Base-by-base conservation (phyloP, 805 yeast species). In the Clavispora vitiphila region DNA sequence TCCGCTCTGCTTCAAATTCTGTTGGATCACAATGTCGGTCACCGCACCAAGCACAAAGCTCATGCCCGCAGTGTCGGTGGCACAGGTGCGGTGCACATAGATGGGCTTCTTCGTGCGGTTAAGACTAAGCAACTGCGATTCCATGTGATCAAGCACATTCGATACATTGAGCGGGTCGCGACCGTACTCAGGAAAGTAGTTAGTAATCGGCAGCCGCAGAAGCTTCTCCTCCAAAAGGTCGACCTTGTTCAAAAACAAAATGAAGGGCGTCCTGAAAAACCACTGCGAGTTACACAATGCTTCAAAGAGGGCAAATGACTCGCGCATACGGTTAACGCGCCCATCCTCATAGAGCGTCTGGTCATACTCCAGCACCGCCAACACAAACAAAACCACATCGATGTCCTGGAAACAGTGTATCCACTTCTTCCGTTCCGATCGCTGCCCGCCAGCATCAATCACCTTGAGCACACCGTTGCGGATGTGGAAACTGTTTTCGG, bases 391-490 rank as follows among this genome's bases (percentile, higher is more conserved):
- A 0, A 95, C 83, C 3, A 95, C 86, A 0, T 96, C 84, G 38
- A 91, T 86, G 47, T 85, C 87, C 56, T 90, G 93, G 63, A 90
- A 90, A 57, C 95, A 87, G 57, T 89, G 96, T 48, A 90, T 86
- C 97, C 97, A 90, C 60, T 90, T 90, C 53, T 83, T 80, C 46
- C 97, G 74, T 60, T 90, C 97, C 16, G 87, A 79, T 46, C 96
- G 68, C 65, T 90, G 97, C 2, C 99, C 99, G 40, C 99, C 99
- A 4, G 96, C 98, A 70, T 93, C 99, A 22, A 89, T 67, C 32
- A 93, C 86, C 55, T 80, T 81, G 59, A 90, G 82, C 49, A 72
- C 77, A 36, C 80, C 74, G 3, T 78, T 72, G 38, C 70, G 69
- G 46, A 91, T 78, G 42, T 72, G 71, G 65, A 93, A 90, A 41